A percentile compares a stretch with the other conserved stretches of the same genome.
These are phyloP conservation scores for Eugenia klotzschiana DNA, from an alignment of 441 rosid genomes.

Conservation along the genomic window DNA sequence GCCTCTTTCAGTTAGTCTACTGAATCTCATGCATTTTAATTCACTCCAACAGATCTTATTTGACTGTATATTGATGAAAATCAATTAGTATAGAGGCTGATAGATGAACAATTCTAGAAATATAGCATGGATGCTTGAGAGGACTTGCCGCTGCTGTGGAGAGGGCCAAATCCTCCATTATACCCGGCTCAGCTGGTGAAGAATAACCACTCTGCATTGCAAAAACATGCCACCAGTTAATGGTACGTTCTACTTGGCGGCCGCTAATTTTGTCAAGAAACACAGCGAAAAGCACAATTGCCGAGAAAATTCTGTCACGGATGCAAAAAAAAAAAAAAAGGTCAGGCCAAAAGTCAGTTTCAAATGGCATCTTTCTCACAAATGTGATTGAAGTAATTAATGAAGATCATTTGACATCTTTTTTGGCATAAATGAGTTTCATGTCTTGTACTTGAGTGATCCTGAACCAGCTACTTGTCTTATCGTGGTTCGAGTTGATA, in stretches of 20 bases:
- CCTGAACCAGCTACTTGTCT: not conserved
- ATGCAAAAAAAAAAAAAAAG: not conserved
- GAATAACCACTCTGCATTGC: constrained; percentile 8
- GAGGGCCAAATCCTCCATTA: constrained; percentile 18
- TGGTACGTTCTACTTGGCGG: not conserved
- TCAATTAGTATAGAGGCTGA: not conserved
- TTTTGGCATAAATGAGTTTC: not conserved
- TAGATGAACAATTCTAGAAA: not conserved
- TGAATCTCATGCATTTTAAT: not conserved
- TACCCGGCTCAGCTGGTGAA: constrained; percentile 16
- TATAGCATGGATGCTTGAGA: not conserved
- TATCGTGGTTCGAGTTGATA: not conserved
- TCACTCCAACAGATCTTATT: not conserved
- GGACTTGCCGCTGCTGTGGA: constrained; percentile 32
- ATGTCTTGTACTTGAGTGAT: not conserved
- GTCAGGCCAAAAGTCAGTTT: not conserved
- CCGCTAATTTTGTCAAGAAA: not conserved
- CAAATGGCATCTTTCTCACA: not conserved
- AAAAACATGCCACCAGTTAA: not conserved
- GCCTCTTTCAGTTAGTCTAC: not conserved
- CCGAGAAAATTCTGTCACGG: not conserved
- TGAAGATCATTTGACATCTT: not conserved
- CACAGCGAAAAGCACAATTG: not conserved
- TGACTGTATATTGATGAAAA: not conserved
- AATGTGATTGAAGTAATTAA: not conserved